phyloP scores from a whole-genome alignment of 139 green algal genomes.

The Auxenochlorella pyrenoidosa region DNA sequence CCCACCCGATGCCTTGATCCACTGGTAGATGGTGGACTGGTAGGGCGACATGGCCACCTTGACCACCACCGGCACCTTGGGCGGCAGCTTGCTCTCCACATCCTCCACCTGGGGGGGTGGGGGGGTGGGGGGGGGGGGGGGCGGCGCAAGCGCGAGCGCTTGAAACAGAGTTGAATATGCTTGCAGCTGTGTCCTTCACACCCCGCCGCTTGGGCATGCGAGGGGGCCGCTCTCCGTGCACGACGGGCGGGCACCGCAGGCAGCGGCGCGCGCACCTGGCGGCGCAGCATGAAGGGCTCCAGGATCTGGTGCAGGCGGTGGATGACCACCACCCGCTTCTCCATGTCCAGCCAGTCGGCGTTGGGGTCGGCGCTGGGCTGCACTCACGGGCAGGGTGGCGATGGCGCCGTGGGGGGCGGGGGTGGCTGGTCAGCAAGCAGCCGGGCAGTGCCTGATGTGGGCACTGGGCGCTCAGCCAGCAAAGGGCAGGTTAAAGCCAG shows the following conservation, averaged over 20 bases:
- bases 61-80: slow-evolving; percentile 81
- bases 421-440: neutral
- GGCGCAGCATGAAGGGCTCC: slow-evolving; percentile 97
- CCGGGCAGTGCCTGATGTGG: no score
- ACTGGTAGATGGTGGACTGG: slow-evolving; percentile 90
- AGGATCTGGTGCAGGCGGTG: slow-evolving; percentile 91
- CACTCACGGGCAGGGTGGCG: neutral
- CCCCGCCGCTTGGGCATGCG: no score
- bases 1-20: slow-evolving; percentile 79
- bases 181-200: no score
- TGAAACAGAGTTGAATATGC: no score
- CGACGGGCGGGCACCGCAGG: no score
- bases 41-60: slow-evolving; percentile 80
- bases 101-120: slow-evolving; percentile 78
- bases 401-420: neutral
- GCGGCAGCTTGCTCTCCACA: slow-evolving; percentile 92
- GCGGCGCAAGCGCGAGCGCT: no score
- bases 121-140: neutral
- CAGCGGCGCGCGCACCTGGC: slow-evolving; percentile 79
- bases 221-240: no score
- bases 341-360: slow-evolving; percentile 83
- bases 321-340: slow-evolving; percentile 91
- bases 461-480: no score
- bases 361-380: slow-evolving; percentile 34
- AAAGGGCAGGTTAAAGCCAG: no score